A percentile compares a stretch with the other conserved stretches of the same genome.
Evolutionary conservation across 192 early-diverging fungal genomes (phyloP).

Genomic region (Gamsiella multidivaricata): DNA sequence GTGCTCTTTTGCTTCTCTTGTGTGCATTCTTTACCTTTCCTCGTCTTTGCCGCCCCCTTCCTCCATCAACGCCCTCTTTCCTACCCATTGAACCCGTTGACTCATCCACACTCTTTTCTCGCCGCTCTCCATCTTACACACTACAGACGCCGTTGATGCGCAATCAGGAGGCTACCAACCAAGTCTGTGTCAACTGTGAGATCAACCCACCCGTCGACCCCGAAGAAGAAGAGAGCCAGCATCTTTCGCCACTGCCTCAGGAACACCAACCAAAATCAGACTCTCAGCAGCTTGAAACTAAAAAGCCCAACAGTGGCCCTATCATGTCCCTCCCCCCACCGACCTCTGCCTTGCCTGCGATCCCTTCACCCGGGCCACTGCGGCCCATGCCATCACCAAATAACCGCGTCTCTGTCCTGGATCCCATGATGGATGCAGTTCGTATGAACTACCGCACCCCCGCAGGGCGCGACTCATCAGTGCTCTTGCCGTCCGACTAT

Average conservation of each 20-base stretch:
- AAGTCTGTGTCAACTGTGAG: slow-evolving; percentile 42
- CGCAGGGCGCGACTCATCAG: slow-evolving; percentile 8
- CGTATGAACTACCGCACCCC: slow-evolving; percentile 13
- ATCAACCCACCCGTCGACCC: slow-evolving; percentile 40
- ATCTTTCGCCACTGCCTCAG: background rate
- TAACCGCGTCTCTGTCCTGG: slow-evolving; percentile 23
- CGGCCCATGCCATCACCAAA: background rate
- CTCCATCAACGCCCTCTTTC: too few species aligned
- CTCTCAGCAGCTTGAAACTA: background rate
- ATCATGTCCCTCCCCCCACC: slow-evolving; percentile 7
- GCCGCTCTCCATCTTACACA: background rate
- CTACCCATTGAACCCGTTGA: background rate
- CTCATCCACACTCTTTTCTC: background rate
- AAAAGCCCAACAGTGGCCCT: background rate
- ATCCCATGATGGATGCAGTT: slow-evolving; percentile 14
- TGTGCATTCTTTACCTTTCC: too few species aligned
- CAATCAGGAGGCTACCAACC: slow-evolving; percentile 38
- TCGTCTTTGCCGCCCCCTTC: too few species aligned
- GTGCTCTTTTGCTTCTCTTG: too few species aligned
- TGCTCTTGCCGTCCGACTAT: background rate
- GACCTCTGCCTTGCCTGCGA: background rate
- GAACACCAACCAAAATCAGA: background rate
- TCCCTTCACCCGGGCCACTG: background rate
- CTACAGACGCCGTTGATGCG: slow-evolving; percentile 33
- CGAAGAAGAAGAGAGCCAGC: background rate